Base-by-base conservation (phyloP, 495 filamentous ascomycete species). In the Hyphodiscus hymeniophilus region DNA sequence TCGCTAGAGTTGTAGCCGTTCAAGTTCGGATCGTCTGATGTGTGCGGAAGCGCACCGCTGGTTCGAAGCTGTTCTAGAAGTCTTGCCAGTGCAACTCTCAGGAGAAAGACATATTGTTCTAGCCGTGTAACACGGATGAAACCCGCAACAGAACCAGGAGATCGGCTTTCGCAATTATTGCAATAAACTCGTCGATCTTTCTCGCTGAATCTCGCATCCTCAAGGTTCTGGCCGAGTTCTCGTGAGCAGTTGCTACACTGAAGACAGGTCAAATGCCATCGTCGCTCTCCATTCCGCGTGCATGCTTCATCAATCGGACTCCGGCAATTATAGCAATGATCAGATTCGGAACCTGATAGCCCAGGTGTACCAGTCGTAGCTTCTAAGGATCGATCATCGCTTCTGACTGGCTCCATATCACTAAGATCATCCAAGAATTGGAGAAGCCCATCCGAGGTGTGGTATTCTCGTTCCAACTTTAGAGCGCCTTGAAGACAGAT, bases 271-370 rank as follows among this genome's bases (percentile, higher is more conserved):
- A 84, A 61, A 61, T 97, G 91, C 84, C 91, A 94, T 55, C 89
- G 76, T 60, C 74, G 78, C 34, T 92, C 78, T 28, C 76, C 80
- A 45, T 70, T 70, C 45, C 77, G 75, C 45, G 84, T 71, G 62
- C 94, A 97, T 58, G 91, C 89, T 56, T 99, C 92, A 52, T 99
- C 94, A 46, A 99, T 88, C 4, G 91, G 85, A 49, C 84, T 82
- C 52, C 82, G 79, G 65, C 92, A 99, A 8, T 74, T 60, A 15
- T 73, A 68, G 59, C 92, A 99, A 43, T 87, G 77, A 63, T 94
- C 88, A 3, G 88, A 91, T 46, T 82, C 74, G 46, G 82, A 75
- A 41, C 87, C 80, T n/a, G 84, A 85, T 24, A 92, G 70, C 34
- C 74, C 71, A 17, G 82, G 73, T 42, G 87, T 82, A 28, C 86